phyloP scores from a whole-genome alignment of 2,329 filamentous ascomycete species.

The Aspergillus pseudoterreus region DNA sequence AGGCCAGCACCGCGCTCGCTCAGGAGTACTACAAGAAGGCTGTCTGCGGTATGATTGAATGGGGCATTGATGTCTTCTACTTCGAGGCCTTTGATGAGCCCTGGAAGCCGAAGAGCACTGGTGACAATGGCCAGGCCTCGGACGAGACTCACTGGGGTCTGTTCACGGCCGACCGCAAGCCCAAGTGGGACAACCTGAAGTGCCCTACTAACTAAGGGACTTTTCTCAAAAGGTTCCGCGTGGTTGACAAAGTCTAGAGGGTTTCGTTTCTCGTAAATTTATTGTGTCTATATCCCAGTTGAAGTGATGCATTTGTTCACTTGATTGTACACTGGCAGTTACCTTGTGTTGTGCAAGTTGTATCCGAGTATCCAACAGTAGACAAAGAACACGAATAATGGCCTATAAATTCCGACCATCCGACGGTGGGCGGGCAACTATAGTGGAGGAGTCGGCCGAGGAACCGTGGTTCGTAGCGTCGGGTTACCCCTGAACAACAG shows the following conservation, averaged over 20 bases:
- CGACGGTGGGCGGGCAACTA: background rate
- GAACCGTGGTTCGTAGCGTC: constrained; percentile 22
- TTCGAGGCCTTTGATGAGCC: constrained; percentile 72
- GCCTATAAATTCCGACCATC: too few relatives aligned
- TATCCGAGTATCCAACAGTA: too few relatives aligned
- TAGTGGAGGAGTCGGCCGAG: constrained; percentile 3
- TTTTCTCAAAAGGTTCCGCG: background rate
- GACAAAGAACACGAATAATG: too few relatives aligned
- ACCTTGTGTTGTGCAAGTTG: too few relatives aligned
- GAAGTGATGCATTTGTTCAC: too few relatives aligned
- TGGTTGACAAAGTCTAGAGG: background rate
- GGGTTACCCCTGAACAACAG: constrained; percentile 20
- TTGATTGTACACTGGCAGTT: too few relatives aligned
- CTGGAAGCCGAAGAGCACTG: constrained; percentile 63
- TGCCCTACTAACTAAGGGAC: constrained; percentile 35
- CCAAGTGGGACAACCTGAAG: constrained; percentile 51
- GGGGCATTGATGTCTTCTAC: constrained; percentile 67
- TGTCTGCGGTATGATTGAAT: constrained; percentile 61
- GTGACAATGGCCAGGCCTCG: constrained; percentile 58
- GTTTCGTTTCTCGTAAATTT: constrained; percentile 1
- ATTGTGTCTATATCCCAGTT: constrained; percentile 10
- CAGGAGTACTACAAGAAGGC: constrained; percentile 58
- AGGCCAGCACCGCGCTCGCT: constrained; percentile 58
- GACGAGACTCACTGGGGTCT: constrained; percentile 69
- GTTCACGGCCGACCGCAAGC: constrained; percentile 56